Evolutionary conservation across 257 asterid genomes (phyloP), one percentile per base, ranked within the genome.

Genomic region (Pogostemon cablin): DNA sequence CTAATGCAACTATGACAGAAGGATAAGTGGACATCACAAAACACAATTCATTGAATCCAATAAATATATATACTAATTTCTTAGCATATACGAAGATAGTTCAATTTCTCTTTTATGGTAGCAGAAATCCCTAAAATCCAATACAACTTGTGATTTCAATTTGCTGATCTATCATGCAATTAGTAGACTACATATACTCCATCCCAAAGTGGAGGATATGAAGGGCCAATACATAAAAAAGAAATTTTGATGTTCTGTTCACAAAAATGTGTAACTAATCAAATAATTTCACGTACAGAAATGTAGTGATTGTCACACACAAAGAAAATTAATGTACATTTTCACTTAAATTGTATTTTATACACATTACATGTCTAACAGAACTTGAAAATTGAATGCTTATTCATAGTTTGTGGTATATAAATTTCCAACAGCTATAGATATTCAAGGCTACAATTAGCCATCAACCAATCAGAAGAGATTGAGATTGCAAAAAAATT

Each of bases 101-200:
- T 9, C 41, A 3, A 3, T 69, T 44, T 52, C 17, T 15, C 15
- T 32, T 17, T 10, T 38, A 46, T 62, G 44, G 47, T 20, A 17
- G 58, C 43, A 44, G 0, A 46, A 35, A 5, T 9, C 60, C 25
- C 7, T 55, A 3, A 46, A 25, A 55, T 54, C 68, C 61, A 57
- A 63, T 47, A 68, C 11, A 63, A 50, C 65, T 3, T 71, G 54
- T 48, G 58, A 57, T 15, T 20, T 42, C 52, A 65, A 65, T 58
- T 41, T 34, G 41, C 40, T 20, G 15, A 64, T 39, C 43, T 56
- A 44, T 65, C 52, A 35, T 12, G 50, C 11, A 12, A 69, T 10
- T 40, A 59, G 44, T 7, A 46, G 4, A 43, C 12, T 0, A 8
- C 46, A 56, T 47, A 10, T 12, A 0, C 12, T 17, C 67, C 62